Percentiles rank a stretch among this genome's conserved stretches.
Evolutionary conservation across 2,329 filamentous ascomycete genomes (phyloP).

Genomic region (Xylaria multiplex): DNA sequence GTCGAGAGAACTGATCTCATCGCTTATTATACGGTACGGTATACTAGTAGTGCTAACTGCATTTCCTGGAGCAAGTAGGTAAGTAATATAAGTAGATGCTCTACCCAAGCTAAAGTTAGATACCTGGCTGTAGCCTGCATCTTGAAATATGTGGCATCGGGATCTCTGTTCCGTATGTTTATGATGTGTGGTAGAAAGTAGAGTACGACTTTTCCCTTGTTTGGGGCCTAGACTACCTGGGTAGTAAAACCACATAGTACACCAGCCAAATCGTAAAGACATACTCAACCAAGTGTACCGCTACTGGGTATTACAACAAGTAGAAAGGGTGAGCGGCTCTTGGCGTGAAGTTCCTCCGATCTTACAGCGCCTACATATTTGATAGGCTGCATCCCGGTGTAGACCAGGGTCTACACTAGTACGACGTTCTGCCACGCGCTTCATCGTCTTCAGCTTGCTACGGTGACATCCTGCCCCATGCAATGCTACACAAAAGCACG

Average conservation of each 20-base stretch:
- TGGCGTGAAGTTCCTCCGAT: constrained; percentile 39
- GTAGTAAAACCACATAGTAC: not conserved
- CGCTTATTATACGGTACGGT: constrained; percentile 5
- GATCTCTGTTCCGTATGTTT: constrained; percentile 16
- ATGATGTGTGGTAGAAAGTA: constrained; percentile 15
- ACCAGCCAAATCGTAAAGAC: not conserved
- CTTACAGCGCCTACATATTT: constrained; percentile 26
- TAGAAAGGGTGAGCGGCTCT: constrained; percentile 17
- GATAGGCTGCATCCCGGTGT: constrained; percentile 21
- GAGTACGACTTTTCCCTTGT: not conserved
- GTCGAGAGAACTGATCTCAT: constrained; percentile 18
- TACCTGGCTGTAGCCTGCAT: constrained; percentile 19
- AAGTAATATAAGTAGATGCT: not conserved
- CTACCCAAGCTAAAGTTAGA: constrained; percentile 8
- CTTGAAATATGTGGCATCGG: constrained; percentile 17
- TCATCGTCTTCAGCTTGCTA: constrained; percentile 40
- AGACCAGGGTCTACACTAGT: constrained; percentile 20
- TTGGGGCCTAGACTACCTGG: constrained; percentile 20
- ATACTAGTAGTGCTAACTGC: not conserved
- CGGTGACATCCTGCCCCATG: constrained; percentile 32
- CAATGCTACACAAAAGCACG: constrained; percentile 34
- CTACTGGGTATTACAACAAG: not conserved
- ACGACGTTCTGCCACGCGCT: constrained; percentile 36
- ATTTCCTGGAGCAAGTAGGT: too few relatives aligned
- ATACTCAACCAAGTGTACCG: not conserved